A percentile compares a stretch with the other conserved stretches of the same genome.
phyloP scores from a whole-genome alignment of 192 early-diverging fungal species.

The Mortierella hygrophila region DNA sequence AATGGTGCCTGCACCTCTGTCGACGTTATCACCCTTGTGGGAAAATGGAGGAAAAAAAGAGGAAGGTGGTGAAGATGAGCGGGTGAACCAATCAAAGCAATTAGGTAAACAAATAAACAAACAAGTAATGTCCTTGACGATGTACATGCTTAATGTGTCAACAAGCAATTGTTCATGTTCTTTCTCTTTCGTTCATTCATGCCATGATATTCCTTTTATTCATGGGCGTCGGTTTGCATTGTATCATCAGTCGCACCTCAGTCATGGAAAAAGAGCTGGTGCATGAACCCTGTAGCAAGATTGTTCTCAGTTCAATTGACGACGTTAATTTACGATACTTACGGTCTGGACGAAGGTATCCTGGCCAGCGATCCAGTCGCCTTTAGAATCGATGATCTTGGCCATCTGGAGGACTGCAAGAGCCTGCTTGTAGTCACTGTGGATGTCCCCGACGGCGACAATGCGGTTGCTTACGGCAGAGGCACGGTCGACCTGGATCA shows the following conservation, averaged over 20 bases:
- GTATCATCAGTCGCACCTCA: not conserved
- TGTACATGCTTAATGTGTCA: not conserved
- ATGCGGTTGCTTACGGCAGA: constrained; percentile 56
- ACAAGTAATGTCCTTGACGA: not conserved
- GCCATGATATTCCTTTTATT: not conserved
- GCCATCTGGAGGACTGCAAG: constrained; percentile 69
- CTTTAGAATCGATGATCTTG: constrained; percentile 64
- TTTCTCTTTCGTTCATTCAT: not conserved
- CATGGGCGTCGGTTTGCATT: not conserved
- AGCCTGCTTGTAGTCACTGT: constrained; percentile 72
- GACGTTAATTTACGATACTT: not conserved
- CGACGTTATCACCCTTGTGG: constrained; percentile 75
- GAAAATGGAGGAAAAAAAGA: not conserved
- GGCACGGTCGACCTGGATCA: not conserved
- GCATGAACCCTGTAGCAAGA: not conserved
- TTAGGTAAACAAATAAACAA: not conserved
- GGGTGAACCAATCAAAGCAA: not conserved
- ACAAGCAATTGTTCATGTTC: not conserved
- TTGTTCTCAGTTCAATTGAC: not conserved
- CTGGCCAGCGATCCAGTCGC: constrained; percentile 67
- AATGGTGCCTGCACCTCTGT: constrained; percentile 79
- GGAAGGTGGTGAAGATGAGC: not conserved
- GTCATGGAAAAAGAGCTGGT: not conserved
- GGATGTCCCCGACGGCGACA: constrained; percentile 79
- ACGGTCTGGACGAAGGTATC: constrained; percentile 78